Base-by-base conservation (phyloP, 2,329 filamentous ascomycete species). In the Ophiocordyceps australis region DNA sequence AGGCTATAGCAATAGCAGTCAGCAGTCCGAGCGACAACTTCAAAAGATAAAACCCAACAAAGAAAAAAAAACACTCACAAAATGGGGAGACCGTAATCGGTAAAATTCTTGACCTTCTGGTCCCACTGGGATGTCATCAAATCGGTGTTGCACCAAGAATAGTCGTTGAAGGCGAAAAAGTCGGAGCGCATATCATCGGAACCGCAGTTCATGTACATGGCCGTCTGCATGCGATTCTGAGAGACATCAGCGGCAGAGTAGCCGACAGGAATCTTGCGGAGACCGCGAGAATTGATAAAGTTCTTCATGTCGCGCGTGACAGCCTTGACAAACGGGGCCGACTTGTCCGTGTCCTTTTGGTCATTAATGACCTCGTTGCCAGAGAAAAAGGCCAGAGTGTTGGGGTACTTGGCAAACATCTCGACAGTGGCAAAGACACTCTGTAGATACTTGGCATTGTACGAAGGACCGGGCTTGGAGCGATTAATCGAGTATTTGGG, bases 181-280 rank as follows among this genome's bases (percentile, higher is more conserved):
- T 93, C 83, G 40, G 74, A 80, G 38, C 85, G 75, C 56, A 76
- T 71, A 35, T 85, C 75, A 25, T 86, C 79, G 28, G 68, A 59
- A 33, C 85, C 85, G 46, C 85, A 94, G 67, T 93, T 93, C 73
- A 94, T 82, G 65, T 91, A 94, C 28, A 74, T 45, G 24, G 85
- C 83, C 48, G 82, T 82, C 57, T 93, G 70, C 55, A 77, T 70
- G 40, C 83, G 79, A 62, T 91, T 93, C 43, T 71, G 64, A 32
- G 78, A 64, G 29, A 93, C 78, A 54, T 93, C 83, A 32, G 83
- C 85, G 20, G 66, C 66, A 11, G 65, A 70, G 54, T 83, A 83
- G 19, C 77, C 77, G 28, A 83, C 74, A n/a, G 76, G 77, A 23
- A 82, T 58, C 28, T 58, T 46, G 38, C 76, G 69, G 40, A 77